Base-by-base conservation (phyloP, 2,329 filamentous ascomycete genomes). In the Penicillium janthinellum region DNA sequence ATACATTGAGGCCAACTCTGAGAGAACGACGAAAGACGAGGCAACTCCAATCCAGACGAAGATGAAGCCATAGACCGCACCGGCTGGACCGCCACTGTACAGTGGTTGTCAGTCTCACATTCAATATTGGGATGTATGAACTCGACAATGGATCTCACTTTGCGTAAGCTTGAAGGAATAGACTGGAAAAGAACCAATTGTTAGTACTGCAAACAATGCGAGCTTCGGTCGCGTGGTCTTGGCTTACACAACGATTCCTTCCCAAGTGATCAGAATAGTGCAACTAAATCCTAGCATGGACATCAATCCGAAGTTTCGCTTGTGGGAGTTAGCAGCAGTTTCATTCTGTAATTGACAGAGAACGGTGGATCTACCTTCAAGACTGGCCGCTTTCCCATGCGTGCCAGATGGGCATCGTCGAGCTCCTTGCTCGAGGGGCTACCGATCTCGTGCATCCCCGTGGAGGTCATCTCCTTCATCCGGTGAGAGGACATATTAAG, bases 361-460 rank as follows among this genome's bases (percentile, higher is more conserved):
- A 4, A 12, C 8, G 10, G 14, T 10, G 11, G 8, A n/a, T 31
- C 10, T 51, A 61, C 79, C 61, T 78, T 77, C 60, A 84, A 73
- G 49, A 83, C 79, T 57, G 83, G 81, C 20, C 74, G 72, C 70
- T 83, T 83, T 41, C 82, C 82, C 76, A 84, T 75, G 17, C 81
- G 78, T 35, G 73, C 73, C 78, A 83, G 81, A 58, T 84, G 77
- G 31, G 68, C 69, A 31, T 77, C 73, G 66, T 82, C 80, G 31
- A 68, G 58, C 20, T 67, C 63, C 25, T 65, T 69, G 20, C 54
- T 66, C 11, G 66, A 59, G 10, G 55, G 42, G n/a, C 35, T 44
- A 5, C 50, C 59, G 14, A 70, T 42, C 56, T 66, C 65, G 15
- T 57, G 58, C 22, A 53, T 49, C 4, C 49, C 66, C 25, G 44